Evolutionary conservation across 129 eudicot genomes (phyloP), one percentile per base, ranked within the genome.

Genomic region (Helichrysum umbraculigerum): DNA sequence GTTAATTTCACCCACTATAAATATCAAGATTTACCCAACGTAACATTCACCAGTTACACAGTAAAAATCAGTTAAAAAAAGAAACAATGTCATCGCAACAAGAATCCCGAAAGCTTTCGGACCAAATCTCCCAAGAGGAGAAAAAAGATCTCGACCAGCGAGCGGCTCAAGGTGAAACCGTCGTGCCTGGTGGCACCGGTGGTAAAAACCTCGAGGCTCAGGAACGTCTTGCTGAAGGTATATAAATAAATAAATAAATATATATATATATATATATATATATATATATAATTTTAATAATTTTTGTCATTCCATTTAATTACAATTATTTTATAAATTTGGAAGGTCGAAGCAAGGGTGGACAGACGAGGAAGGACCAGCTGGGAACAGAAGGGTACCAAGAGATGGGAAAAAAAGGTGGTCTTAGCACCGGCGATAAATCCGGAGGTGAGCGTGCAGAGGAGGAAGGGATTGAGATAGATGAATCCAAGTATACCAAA

Each of bases 351-450:
- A 79, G 81, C 78, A 77, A 70, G 47, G 88, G 85, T 16, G 88
- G 88, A 61, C 85, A 84, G 60, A 81, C 82, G 7, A 68, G 88
- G 69, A 84, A 47, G 75, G 80, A 81, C 6, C 88, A 84, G 73
- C 39, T 84, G 21, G 88, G 88, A 34, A 72, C 57, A 1, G 88
- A 84, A 68, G 88, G 88, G 50, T 84, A 84, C 75, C 61, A 81
- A 37, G 80, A 84, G 80, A 84, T 84, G 88, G 88, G 88, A 1
- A 78, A 79, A 16, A 84, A 84, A 34, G 88, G 88, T 5, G 83
- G 88, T 17, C 74, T 66, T 33, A 81, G 83, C 77, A 76, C 88
- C 34, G 73, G 47, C 3, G 82, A 72, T 12, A 30, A 67, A 58
- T 51, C 83, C 2, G 88, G 82, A 3, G 74, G 79, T 3, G 82